Percentiles rank a stretch among this genome's conserved stretches.
These are phyloP conservation scores for Blastocystis sp. DNA, from an alignment of 352 stramenopile species.

Conservation along the genomic window DNA sequence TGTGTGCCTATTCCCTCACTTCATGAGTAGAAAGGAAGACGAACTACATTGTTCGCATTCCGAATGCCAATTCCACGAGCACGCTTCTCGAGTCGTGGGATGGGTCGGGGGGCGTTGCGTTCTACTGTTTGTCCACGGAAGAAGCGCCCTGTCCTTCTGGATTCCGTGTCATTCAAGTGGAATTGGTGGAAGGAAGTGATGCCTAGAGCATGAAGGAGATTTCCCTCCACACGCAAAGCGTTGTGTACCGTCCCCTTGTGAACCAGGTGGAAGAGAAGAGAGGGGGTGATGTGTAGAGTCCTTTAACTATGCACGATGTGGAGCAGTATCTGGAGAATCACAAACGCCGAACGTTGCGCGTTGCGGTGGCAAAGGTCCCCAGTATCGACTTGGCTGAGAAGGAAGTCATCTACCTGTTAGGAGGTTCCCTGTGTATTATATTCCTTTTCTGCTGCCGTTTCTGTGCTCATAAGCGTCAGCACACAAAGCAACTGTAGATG, in stretches of 20 bases:
- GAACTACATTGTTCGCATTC: neutral
- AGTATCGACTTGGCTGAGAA: neutral
- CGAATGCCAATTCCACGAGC: neutral
- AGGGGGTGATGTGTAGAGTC: neutral
- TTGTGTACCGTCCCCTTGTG: neutral
- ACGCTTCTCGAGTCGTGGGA: neutral
- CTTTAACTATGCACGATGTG: slow-evolving; percentile 3
- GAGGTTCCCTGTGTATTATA: neutral
- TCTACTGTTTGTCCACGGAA: slow-evolving; percentile 28
- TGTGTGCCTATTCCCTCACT: neutral
- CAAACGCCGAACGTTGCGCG: neutral
- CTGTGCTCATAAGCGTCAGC: neutral
- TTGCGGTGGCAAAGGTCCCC: neutral
- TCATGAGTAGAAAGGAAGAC: neutral
- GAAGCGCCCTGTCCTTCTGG: neutral
- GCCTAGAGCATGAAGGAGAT: slow-evolving; percentile 19
- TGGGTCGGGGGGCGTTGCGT: neutral
- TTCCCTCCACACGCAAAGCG: neutral
- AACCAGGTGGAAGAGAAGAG: neutral
- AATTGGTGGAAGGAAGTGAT: neutral
- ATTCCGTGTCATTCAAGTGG: slow-evolving; percentile 9
- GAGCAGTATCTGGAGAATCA: neutral
- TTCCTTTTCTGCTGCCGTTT: neutral
- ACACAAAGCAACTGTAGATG: neutral
- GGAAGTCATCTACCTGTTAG: neutral